Base-by-base conservation (phyloP, 2,329 filamentous ascomycete genomes). In the Rutstroemia sp. region DNA sequence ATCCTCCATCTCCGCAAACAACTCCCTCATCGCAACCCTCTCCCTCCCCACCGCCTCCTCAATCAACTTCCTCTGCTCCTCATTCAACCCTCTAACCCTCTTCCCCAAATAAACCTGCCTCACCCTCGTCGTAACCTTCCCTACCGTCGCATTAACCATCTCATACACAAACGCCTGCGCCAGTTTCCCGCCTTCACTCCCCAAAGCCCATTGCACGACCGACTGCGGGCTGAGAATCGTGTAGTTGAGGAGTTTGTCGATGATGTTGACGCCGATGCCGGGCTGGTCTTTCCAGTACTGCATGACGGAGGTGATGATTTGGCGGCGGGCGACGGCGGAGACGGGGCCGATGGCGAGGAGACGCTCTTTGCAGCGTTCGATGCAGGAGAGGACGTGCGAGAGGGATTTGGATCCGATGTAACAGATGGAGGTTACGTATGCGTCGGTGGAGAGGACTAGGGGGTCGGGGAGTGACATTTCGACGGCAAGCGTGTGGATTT, bases 191-290 rank as follows among this genome's bases (percentile, higher is more conserved):
- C 83, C 81, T 19, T 81, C 77, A 60, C 89, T 72, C 17, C 71
- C 78, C 12, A 99, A 78, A 0, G 89, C 89, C 94, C 94, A 99
- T 67, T 95, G 86, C 48, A 96, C 81, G 27, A 99, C 91, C 16
- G 86, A 86, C 57, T 84, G 77, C 0, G 94, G 94, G 8, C 87
- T 91, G 38, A 99, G 79, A 65, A 99, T 96, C 14, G 89, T 92
- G 75, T 96, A 99, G 74, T 97, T 99, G 64, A 99, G 85, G 5
- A 99, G 81, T 73, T 97, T 97, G 76, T 97, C 92, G 57, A 97
- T 81, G 65, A 99, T 95, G 64, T 88, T 89, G 63, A 97, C 83
- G 3, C 91, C 94, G 45, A 95, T 86, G 58, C 94, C 94, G 0
- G 92, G 91, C 66, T 99, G 92, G 34, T 92, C 86, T 48, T 82